These are phyloP conservation scores for Colletotrichum sp. DNA, from an alignment of 2,329 filamentous ascomycete genomes.

Conservation along the genomic window DNA sequence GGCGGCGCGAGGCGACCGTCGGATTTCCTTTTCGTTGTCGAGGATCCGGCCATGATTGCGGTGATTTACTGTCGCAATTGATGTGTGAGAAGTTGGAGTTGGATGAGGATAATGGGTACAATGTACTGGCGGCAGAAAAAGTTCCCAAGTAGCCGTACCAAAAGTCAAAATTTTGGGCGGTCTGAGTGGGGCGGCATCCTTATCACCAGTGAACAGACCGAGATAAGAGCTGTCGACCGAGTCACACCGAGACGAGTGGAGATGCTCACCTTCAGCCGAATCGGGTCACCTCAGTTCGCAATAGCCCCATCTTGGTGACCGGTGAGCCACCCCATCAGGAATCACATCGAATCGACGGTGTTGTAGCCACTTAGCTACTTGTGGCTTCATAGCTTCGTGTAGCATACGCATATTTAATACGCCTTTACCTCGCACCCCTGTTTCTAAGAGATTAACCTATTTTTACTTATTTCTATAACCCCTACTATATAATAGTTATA, in stretches of 20 bases:
- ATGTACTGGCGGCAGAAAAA: background rate
- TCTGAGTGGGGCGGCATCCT: background rate
- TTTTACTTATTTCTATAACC: too few species aligned
- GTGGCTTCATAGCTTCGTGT: too few species aligned
- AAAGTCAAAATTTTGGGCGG: conserved; percentile 16
- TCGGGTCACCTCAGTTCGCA: accelerated
- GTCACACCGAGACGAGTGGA: accelerated
- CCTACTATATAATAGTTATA: too few species aligned
- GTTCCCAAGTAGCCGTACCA: background rate
- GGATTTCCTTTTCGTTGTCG: conserved; percentile 35
- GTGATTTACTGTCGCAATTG: background rate
- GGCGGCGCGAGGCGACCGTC: conserved; percentile 42
- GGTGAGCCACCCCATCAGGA: background rate
- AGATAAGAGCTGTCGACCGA: background rate
- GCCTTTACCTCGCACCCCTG: too few species aligned
- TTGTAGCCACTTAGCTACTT: too few species aligned
- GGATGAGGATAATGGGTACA: background rate
- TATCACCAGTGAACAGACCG: background rate
- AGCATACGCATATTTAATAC: too few species aligned
- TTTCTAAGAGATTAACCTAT: too few species aligned
- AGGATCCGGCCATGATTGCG: conserved; percentile 30
- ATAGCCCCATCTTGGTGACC: background rate
- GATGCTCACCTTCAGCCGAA: accelerated
- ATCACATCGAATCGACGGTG: background rate
- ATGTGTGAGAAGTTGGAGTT: background rate